Evolutionary conservation across 352 stramenopile genomes (phyloP).

Genomic region (Phytophthora litchii): DNA sequence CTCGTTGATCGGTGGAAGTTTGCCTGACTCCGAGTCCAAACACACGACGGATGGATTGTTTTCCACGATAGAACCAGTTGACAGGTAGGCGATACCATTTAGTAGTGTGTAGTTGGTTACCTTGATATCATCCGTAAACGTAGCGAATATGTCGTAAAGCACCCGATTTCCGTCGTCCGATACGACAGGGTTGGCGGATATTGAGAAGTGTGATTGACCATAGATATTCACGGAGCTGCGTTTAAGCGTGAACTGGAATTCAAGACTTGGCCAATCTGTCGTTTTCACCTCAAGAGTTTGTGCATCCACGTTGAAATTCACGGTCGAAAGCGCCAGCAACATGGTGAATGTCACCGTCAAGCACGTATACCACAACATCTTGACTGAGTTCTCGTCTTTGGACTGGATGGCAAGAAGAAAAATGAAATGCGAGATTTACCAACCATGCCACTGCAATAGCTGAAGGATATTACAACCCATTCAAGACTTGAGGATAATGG

Average conservation of each 20-base stretch:
- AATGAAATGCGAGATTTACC: too few species aligned
- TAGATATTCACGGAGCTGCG: slow-evolving; percentile 30
- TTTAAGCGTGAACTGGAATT: slow-evolving; percentile 33
- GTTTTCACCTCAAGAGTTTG: too few species aligned
- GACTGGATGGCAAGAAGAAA: too few species aligned
- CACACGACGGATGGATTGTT: too few species aligned
- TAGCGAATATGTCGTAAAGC: slow-evolving; percentile 30
- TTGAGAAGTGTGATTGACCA: slow-evolving; percentile 25
- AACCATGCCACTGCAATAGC: too few species aligned
- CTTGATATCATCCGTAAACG: slow-evolving; percentile 5
- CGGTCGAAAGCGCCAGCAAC: too few species aligned
- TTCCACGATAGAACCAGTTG: neutral
- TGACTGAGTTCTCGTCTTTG: too few species aligned
- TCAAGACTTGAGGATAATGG: too few species aligned
- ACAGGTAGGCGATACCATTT: slow-evolving; percentile 17
- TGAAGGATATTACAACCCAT: too few species aligned
- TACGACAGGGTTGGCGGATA: slow-evolving; percentile 41
- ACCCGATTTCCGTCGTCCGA: slow-evolving; percentile 24
- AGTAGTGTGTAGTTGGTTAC: slow-evolving; percentile 26
- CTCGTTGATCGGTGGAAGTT: slow-evolving; percentile 26
- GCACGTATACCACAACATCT: too few species aligned
- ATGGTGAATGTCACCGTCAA: too few species aligned
- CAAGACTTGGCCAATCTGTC: slow-evolving; percentile 12
- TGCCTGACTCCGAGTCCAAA: slow-evolving; percentile 4
- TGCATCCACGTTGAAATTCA: too few species aligned